These are phyloP conservation scores for Petrea volubilis DNA, from an alignment of 257 asterid genomes.

Conservation along the genomic window DNA sequence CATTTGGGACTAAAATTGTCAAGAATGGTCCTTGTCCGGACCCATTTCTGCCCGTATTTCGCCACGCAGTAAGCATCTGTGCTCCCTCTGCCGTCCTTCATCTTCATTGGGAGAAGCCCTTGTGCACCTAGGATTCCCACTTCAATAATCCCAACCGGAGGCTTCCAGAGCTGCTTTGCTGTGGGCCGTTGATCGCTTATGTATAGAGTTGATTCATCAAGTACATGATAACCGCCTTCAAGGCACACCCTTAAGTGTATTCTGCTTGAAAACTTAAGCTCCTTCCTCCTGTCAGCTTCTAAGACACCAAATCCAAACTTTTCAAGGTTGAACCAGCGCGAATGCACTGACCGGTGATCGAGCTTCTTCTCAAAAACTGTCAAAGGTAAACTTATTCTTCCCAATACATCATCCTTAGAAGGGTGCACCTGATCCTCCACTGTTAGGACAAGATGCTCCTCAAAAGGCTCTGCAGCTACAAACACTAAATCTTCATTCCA, in stretches of 20 bases:
- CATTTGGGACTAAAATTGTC: slow-evolving; percentile 61
- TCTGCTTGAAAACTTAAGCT: slow-evolving; percentile 60
- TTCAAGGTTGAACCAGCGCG: slow-evolving; percentile 77
- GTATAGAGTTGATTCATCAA: slow-evolving; percentile 72
- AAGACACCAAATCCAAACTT: slow-evolving; percentile 43
- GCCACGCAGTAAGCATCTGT: slow-evolving; percentile 85
- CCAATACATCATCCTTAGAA: slow-evolving; percentile 59
- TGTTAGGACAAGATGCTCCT: slow-evolving; percentile 63
- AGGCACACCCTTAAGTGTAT: slow-evolving; percentile 66
- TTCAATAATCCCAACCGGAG: slow-evolving; percentile 66
- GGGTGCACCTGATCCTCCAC: slow-evolving; percentile 66
- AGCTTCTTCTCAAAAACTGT: slow-evolving; percentile 60
- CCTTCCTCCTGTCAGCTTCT: slow-evolving; percentile 57
- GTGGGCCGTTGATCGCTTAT: slow-evolving; percentile 77
- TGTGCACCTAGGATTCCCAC: slow-evolving; percentile 70
- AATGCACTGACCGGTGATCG: slow-evolving; percentile 69
- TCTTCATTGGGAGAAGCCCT: slow-evolving; percentile 80
- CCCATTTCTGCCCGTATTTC: slow-evolving; percentile 81
- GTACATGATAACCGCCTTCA: slow-evolving; percentile 86
- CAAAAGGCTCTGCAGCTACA: slow-evolving; percentile 79
- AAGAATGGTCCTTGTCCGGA: slow-evolving; percentile 66
- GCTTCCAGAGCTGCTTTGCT: slow-evolving; percentile 83
- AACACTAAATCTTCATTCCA: slow-evolving; percentile 81
- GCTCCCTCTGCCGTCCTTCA: slow-evolving; percentile 62
- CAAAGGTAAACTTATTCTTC: slow-evolving; percentile 53